These are phyloP conservation scores for Candida chauliodis DNA, from an alignment of 805 yeast species.

Conservation along the genomic window DNA sequence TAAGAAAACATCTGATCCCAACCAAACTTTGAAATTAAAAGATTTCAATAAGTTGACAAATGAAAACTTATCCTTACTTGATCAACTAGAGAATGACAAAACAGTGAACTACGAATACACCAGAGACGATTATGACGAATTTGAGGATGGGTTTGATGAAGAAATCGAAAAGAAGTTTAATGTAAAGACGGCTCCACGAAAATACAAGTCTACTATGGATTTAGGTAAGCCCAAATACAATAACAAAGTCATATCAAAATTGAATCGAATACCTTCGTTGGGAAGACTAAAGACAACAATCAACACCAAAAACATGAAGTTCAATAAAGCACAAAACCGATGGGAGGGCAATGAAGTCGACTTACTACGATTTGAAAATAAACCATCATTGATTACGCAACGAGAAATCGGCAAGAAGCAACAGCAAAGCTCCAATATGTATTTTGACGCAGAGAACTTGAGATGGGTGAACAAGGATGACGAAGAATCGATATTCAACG, in stretches of 20 bases:
- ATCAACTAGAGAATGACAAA: constrained; percentile 29
- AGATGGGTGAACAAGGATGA: constrained; percentile 53
- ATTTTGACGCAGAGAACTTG: constrained; percentile 53
- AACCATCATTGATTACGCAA: constrained; percentile 37
- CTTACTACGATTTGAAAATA: constrained; percentile 46
- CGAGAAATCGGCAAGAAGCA: constrained; percentile 15
- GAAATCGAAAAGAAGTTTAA: constrained; percentile 9
- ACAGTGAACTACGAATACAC: constrained; percentile 35
- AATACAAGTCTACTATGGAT: constrained; percentile 34
- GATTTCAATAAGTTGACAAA: constrained; percentile 19
- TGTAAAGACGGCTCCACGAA: constrained; percentile 15
- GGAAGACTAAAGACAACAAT: constrained; percentile 26
- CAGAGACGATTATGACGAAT: constrained; percentile 33
- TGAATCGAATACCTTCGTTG: constrained; percentile 42
- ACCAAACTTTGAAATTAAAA: constrained; percentile 25
- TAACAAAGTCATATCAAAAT: constrained; percentile 31
- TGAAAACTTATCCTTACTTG: constrained; percentile 14
- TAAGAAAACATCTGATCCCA: constrained; percentile 11
- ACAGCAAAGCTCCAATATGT: constrained; percentile 41
- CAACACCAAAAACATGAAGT: constrained; percentile 43
- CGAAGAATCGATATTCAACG: constrained; percentile 45
- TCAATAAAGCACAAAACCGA: constrained; percentile 45
- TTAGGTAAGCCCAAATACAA: constrained; percentile 30
- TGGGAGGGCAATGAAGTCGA: constrained; percentile 72
- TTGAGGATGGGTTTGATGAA: constrained; percentile 35